phyloP scores from a whole-genome alignment of 129 eudicot species.

The Flaveria bidentis region DNA sequence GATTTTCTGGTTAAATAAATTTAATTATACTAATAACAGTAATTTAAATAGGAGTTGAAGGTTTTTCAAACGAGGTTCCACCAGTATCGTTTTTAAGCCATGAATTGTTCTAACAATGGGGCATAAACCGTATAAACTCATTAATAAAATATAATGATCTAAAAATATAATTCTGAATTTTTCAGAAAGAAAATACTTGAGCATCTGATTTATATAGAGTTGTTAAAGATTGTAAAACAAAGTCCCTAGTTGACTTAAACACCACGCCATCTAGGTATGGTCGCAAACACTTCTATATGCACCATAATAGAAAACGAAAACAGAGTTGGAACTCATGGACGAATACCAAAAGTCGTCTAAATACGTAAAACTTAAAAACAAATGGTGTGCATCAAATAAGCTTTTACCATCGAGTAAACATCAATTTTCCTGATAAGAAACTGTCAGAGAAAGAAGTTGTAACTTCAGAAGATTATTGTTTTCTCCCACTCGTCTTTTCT shows the following conservation, averaged over 20 bases:
- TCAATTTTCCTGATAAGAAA: conserved; percentile 5
- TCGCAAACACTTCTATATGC: neutral
- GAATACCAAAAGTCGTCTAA: conserved; percentile 13
- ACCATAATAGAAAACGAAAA: neutral
- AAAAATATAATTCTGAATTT: no score
- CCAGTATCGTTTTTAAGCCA: no score
- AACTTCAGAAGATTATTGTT: conserved; percentile 27
- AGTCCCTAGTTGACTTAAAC: neutral
- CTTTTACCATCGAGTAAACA: conserved; percentile 1
- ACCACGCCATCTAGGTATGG: neutral
- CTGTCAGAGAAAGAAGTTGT: neutral
- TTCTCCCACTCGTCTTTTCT: conserved; percentile 3
- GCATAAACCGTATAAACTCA: no score
- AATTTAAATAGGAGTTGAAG: no score
- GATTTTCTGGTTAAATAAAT: no score
- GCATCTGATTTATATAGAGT: no score
- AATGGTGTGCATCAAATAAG: conserved; percentile 32
- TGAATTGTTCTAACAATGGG: no score
- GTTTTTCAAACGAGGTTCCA: no score
- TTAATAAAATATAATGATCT: no score
- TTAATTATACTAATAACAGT: no score
- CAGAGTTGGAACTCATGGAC: neutral
- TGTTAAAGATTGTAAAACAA: no score
- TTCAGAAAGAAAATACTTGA: no score
- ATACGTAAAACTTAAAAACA: conserved; percentile 15